Evolutionary conservation across 495 filamentous ascomycete genomes (phyloP).

Genomic region (Penicillium macrosclerotiorum): DNA sequence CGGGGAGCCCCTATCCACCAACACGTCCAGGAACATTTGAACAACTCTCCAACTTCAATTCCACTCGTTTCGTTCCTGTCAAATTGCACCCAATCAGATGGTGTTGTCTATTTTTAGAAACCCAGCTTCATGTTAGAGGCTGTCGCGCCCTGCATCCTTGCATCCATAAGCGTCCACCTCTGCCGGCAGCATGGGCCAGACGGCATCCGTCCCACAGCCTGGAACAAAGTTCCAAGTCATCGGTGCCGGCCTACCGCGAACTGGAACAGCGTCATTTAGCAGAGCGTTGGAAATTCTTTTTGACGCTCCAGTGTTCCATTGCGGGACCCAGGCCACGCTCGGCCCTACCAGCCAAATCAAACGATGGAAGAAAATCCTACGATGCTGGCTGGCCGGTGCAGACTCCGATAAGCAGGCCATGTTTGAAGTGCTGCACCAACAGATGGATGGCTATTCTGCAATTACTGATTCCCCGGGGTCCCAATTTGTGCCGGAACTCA

Average conservation of each 20-base stretch:
- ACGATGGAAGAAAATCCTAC: constrained; percentile 20
- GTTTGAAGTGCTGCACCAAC: constrained; percentile 58
- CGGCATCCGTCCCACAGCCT: constrained; percentile 8
- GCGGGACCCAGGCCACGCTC: constrained; percentile 25
- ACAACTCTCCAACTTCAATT: no score
- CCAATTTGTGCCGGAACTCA: constrained; percentile 25
- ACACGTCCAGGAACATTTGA: no score
- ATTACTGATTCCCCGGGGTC: constrained; percentile 28
- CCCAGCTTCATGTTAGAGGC: neutral
- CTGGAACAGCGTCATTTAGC: constrained; percentile 49
- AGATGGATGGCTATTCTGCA: constrained; percentile 54
- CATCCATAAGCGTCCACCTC: neutral
- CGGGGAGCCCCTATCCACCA: neutral
- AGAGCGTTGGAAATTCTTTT: constrained; percentile 45
- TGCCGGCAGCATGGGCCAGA: constrained; percentile 14
- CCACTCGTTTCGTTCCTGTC: no score
- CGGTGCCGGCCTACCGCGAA: constrained; percentile 51
- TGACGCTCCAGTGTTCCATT: constrained; percentile 28
- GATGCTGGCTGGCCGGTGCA: constrained; percentile 9
- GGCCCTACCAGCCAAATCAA: constrained; percentile 20
- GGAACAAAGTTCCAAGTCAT: constrained; percentile 30
- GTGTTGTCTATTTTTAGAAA: neutral
- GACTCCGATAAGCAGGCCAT: constrained; percentile 49
- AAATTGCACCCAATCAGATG: neutral
- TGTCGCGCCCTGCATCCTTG: neutral